Evolutionary conservation across 148 eudicot species (phyloP), one percentile per base, ranked within the genome.

Genomic region (Tetragonia tetragonoides): DNA sequence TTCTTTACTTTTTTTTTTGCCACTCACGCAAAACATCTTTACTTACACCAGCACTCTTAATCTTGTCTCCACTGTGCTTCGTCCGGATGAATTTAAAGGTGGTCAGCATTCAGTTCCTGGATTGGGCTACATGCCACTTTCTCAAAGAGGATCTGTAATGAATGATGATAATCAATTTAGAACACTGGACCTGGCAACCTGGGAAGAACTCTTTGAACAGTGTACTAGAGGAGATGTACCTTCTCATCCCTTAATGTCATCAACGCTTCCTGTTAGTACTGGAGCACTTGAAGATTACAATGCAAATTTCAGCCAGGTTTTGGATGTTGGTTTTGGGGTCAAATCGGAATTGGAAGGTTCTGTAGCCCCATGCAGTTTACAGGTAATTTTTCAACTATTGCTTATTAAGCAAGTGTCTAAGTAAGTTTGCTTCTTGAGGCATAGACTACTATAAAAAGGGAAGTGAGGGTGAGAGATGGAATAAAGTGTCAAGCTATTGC

Each of bases 171-270:
- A 24, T 61, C 81, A 86, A 53, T 78, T 79, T 65, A 80, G 40
- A 75, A 70, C 83, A 18, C 83, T 77, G 66, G 89, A 84, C 70
- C 44, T 86, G 83, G 85, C 74, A 54, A 72, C 81, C 53, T 86
- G 89, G 89, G 83, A 86, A 73, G 82, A 86, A 67, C 80, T 86
- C 44, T 77, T 84, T 84, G 82, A 86, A 68, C 87, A 81, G 77
- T 76, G 78, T 82, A 80, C 75, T 38, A 73, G 78, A 47, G 77
- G 67, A 51, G 57, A 74, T 79, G 51, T 82, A 73, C 69, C 53
- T 54, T 70, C 78, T 23, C 79, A 79, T 71, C 70, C 85, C 18
- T 75, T 72, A 74, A 59, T 68, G 24, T 54, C 86, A 46, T 65
- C 83, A 15, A 57, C 66, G 67, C 81, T 67, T 47, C 53, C 68